phyloP scores from a whole-genome alignment of 2,329 filamentous ascomycete genomes.

The Ascochyta koolunga region DNA sequence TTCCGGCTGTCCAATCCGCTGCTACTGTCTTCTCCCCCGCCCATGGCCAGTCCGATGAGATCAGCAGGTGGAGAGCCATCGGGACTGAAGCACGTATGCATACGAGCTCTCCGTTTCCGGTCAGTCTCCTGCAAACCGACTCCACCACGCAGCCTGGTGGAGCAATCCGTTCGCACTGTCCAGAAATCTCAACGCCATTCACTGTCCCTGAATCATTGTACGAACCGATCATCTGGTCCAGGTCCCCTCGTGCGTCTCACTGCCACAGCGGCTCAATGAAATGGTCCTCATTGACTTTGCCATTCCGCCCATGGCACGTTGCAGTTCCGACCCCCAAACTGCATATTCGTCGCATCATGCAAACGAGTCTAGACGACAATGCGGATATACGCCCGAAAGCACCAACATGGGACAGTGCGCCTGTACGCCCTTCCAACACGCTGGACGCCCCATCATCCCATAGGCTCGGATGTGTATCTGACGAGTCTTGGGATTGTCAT shows the following conservation, averaged over 20 bases:
- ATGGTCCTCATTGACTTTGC: not conserved
- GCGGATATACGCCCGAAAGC: not conserved
- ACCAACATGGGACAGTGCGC: not conserved
- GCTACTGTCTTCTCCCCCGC: constrained; percentile 1
- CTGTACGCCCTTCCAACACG: not conserved
- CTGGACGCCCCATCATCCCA: not conserved
- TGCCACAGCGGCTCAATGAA: not conserved
- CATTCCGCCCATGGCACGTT: not conserved
- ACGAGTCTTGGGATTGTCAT: not conserved
- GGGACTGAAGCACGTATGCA: constrained; percentile 1
- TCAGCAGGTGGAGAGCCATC: constrained; percentile 1
- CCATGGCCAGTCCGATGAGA: constrained; percentile 1
- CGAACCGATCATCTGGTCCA: constrained; percentile 4
- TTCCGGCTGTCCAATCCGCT: not conserved
- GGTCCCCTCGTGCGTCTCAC: constrained; percentile 1
- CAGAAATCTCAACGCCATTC: not conserved
- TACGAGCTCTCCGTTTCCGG: not conserved
- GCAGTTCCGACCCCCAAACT: not conserved
- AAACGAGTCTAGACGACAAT: not conserved
- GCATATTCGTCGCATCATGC: not conserved
- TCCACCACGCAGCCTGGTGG: constrained; percentile 2
- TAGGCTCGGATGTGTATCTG: not conserved
- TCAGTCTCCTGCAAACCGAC: not conserved
- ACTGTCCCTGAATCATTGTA: not conserved
- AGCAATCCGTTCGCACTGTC: not conserved